Base-by-base conservation (phyloP, 139 green algal species). In the Deuterostichococcus epilithicus region DNA sequence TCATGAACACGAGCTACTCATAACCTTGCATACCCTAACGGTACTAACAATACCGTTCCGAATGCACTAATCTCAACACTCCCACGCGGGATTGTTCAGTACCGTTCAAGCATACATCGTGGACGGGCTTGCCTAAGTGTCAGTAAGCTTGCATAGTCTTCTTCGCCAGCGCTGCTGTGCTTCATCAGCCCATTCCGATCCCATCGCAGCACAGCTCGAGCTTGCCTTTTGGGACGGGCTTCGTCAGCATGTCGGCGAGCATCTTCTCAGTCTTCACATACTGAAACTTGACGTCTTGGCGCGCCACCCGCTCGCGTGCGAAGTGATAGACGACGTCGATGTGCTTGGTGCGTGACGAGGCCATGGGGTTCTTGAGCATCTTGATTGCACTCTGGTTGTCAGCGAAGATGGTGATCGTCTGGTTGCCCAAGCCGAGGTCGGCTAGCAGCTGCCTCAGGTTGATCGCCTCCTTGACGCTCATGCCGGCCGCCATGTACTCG, bases 401-500 rank as follows among this genome's bases (percentile, higher is more conserved):
- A n/a, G 59, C 39, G 15, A 59, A 66, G 8, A 86, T 72, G 5
- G 30, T 35, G 30, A 74, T 66, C 15, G 42, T 30, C n/a, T 3
- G 26, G n/a, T n/a, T n/a, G 13, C 60, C 8, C 34, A 73, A 34
- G 1, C 68, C 45, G 6, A 90, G 72, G 23, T 86, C 79, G 1
- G 8, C 22, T 8, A 84, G 22, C 36, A 90, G 72, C 1, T 76
- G 81, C 10, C 79, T 34, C 30, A 91, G 72, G 76, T 77, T 88
- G 13, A 89, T 18, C 2, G 76, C 84, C 42, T 87, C 82, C 75
- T 84, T 87, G 39, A 66, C 68, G 23, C 81, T 79, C 30, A 44
- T 3, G 45, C 76, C 82, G n/a, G 82, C 85, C 42, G 75, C 78
- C 73, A 89, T 86, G 74, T 87, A 88, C 63, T 89, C 83, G 33